phyloP scores from a whole-genome alignment of 1,284 basidiomycete species.

The Termitomyces sp. region DNA sequence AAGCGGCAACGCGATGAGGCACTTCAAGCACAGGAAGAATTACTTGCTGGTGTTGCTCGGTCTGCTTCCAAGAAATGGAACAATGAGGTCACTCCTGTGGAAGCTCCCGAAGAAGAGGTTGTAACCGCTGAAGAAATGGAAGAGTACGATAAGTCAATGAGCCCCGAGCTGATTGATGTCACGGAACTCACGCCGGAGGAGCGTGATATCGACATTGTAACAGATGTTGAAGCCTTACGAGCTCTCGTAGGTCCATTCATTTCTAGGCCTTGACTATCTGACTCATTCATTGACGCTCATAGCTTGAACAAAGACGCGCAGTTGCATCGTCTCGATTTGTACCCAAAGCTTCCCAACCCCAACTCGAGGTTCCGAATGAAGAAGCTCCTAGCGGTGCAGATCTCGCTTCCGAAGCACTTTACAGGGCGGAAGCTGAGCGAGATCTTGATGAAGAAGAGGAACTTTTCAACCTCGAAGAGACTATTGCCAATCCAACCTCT shows the following conservation, averaged over 20 bases:
- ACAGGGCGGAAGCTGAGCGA: conserved; percentile 83
- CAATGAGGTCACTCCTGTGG: conserved; percentile 38
- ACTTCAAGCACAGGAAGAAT: conserved; percentile 84
- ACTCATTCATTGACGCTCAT: conserved; percentile 3
- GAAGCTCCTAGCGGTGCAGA: conserved; percentile 68
- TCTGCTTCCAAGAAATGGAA: conserved; percentile 45
- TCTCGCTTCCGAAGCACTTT: conserved; percentile 79
- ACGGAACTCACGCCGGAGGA: conserved; percentile 70
- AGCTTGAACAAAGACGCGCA: conserved; percentile 74
- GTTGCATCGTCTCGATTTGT: conserved; percentile 84
- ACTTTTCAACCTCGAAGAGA: conserved; percentile 86
- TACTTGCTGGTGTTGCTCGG: conserved; percentile 74
- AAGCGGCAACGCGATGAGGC: conserved; percentile 95
- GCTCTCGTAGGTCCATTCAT: conserved; percentile 52
- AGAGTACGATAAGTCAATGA: conserved; percentile 80
- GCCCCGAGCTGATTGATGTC: conserved; percentile 69
- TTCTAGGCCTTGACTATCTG: neutral
- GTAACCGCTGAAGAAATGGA: conserved; percentile 60
- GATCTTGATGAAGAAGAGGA: conserved; percentile 96
- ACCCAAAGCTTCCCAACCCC: conserved; percentile 59
- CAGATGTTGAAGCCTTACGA: conserved; percentile 60
- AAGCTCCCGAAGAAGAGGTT: conserved; percentile 34
- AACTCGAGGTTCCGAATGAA: conserved; percentile 45
- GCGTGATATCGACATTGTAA: conserved; percentile 71
- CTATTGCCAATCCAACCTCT: conserved; percentile 71